Evolutionary conservation across 2,329 filamentous ascomycete genomes (phyloP).

Genomic region (Fusarium verrucosum): DNA sequence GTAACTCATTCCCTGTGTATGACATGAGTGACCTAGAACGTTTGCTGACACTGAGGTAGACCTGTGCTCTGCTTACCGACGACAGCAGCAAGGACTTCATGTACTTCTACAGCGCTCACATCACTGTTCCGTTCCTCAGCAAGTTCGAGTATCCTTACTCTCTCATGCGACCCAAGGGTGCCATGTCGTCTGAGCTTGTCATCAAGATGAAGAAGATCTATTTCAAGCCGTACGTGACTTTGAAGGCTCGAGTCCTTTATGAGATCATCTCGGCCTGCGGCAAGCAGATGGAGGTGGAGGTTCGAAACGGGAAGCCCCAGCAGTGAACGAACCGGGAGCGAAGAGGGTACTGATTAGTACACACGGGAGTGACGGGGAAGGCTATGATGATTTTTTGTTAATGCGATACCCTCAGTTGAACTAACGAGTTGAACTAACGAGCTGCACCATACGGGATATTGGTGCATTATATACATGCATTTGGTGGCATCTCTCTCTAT

Average conservation of each 20-base stretch:
- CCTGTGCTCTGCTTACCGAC: slow-evolving; percentile 30
- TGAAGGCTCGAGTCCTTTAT: slow-evolving; percentile 21
- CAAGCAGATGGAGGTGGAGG: neutral
- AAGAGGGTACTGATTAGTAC: neutral
- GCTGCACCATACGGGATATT: neutral
- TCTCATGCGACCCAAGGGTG: neutral
- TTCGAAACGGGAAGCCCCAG: neutral
- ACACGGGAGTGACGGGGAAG: neutral
- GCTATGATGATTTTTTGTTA: slow-evolving; percentile 1
- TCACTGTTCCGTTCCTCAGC: slow-evolving; percentile 30
- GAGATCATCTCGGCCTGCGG: slow-evolving; percentile 2
- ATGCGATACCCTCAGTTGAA: slow-evolving; percentile 1
- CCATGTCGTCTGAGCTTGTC: slow-evolving; percentile 1
- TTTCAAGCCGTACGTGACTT: slow-evolving; percentile 31
- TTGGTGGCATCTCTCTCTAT: neutral
- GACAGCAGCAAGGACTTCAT: slow-evolving; percentile 31
- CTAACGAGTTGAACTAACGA: neutral
- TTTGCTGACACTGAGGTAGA: slow-evolving; percentile 1
- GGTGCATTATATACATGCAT: neutral
- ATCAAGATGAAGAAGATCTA: slow-evolving; percentile 20
- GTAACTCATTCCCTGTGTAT: neutral
- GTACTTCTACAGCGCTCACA: slow-evolving; percentile 35
- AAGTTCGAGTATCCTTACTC: slow-evolving; percentile 40
- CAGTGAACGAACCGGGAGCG: neutral
- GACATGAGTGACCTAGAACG: neutral